Evolutionary conservation across 805 yeast genomes (phyloP), one percentile per base, ranked within the genome.

Genomic region (Saccharomycopsis lassenensis): DNA sequence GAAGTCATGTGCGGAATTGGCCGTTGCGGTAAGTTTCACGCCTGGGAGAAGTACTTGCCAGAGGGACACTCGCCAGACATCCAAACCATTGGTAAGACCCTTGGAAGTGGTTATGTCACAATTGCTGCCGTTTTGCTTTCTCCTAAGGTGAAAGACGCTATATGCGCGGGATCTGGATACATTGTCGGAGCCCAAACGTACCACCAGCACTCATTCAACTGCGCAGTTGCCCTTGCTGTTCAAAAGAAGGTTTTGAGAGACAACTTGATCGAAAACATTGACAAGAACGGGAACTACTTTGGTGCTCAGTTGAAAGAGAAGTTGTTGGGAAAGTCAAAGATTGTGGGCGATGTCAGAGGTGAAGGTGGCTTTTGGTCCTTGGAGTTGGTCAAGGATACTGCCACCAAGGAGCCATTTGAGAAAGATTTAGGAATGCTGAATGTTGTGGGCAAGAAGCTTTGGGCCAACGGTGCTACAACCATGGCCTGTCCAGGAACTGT

Each of bases 1-100:
- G 75, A 70, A 52, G 69, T 69, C 29, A 68, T 69, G 74, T 66
- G 72, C 49, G 76, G 76, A 21, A 54, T 65, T 39, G 76, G 75
- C 18, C 59, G 75, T 45, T 58, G 64, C 49, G 74, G 74, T 28
- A 52, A 62, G 8, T 58, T 59, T 47, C 60, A 56, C 50, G 69
- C 67, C 24, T 67, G 69, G 63, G 67, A 64, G 41, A 61, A 59
- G 39, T 52, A 37, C 40, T 43, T 55, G 48, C 43, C 41, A 18
- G 61, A 60, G 18, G 56, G 52, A 28, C 41, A 50, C 29, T 65
- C 64, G 14, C 74, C 74, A 37, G 72, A 68, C 51, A 52, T 68
- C 26, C 61, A 59, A 47, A 56, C 69, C 7, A 59, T 59, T 37
- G 74, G 73, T 47, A 68, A 68, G 52, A 57, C 69, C 25, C 51